Percentiles rank a stretch among this genome's conserved stretches.
phyloP scores from a whole-genome alignment of 768 basidiomycete genomes.

The Pleurotus platypus region DNA sequence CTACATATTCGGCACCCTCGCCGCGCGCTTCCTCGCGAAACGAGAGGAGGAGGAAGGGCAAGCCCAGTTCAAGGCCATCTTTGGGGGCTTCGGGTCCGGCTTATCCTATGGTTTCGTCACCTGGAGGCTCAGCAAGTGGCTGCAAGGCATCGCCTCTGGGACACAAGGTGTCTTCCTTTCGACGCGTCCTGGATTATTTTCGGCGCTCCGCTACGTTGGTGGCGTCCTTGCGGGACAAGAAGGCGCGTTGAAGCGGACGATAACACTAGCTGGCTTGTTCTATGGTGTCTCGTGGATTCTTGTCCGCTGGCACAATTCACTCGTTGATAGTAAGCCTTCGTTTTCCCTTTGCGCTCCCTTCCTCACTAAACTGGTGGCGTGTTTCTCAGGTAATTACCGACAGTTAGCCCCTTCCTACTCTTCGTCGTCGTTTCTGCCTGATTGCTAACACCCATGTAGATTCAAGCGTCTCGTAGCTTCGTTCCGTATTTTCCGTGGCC shows the following conservation, averaged over 20 bases:
- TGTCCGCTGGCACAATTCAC: constrained; percentile 41
- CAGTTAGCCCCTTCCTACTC: constrained; percentile 18
- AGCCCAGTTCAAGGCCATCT: constrained; percentile 69
- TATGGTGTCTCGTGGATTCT: constrained; percentile 31
- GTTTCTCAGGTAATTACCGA: constrained; percentile 27
- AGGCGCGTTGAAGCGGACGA: constrained; percentile 13
- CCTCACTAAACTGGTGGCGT: neutral
- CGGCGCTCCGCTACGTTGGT: neutral
- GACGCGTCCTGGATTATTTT: neutral
- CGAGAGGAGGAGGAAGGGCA: constrained; percentile 60
- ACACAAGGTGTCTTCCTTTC: neutral
- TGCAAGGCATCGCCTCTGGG: constrained; percentile 8
- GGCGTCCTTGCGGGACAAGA: constrained; percentile 11
- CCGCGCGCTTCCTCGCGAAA: constrained; percentile 36
- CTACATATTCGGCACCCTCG: constrained; percentile 47
- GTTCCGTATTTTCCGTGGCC: constrained; percentile 32
- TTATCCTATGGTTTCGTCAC: constrained; percentile 13
- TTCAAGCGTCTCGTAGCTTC: constrained; percentile 32
- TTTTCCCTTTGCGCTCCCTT: neutral
- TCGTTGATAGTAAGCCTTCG: constrained; percentile 30
- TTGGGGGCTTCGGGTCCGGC: constrained; percentile 46
- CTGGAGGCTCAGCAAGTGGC: constrained; percentile 4
- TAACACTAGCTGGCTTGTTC: neutral
- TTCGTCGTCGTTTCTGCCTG: neutral
- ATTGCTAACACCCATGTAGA: constrained; percentile 13